These are phyloP conservation scores for Mortierella antarctica DNA, from an alignment of 192 early-diverging fungal species.

Conservation along the genomic window DNA sequence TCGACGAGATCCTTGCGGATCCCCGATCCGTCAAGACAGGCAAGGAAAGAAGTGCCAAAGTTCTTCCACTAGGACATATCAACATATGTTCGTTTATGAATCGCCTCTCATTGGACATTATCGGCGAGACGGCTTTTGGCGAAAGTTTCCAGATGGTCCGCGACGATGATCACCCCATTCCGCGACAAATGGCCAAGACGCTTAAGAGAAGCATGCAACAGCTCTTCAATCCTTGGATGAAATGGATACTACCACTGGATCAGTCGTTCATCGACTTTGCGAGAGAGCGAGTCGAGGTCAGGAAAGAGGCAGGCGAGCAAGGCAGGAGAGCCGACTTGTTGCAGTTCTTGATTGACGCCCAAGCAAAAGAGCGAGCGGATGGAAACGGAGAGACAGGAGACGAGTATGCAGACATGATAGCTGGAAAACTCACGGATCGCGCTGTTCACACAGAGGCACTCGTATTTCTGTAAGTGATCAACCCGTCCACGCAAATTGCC, in stretches of 20 bases:
- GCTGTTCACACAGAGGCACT: constrained; percentile 30
- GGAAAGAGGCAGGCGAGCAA: constrained; percentile 12
- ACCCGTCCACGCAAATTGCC: background rate
- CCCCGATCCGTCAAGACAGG: constrained; percentile 44
- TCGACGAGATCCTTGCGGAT: constrained; percentile 38
- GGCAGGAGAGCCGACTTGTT: constrained; percentile 27
- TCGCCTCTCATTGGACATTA: constrained; percentile 57
- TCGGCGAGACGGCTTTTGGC: constrained; percentile 66
- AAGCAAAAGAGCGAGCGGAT: constrained; percentile 25
- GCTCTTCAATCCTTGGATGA: constrained; percentile 37
- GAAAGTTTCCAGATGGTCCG: constrained; percentile 60
- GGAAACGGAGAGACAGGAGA: constrained; percentile 34
- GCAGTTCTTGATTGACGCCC: constrained; percentile 38
- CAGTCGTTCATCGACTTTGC: constrained; percentile 28
- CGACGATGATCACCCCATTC: constrained; percentile 60
- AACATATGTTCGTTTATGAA: constrained; percentile 32
- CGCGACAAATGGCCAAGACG: constrained; percentile 27
- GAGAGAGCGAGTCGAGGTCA: constrained; percentile 5
- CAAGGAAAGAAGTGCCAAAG: constrained; percentile 20
- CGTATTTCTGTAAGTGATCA: constrained; percentile 46
- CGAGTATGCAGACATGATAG: constrained; percentile 38
- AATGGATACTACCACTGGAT: constrained; percentile 28
- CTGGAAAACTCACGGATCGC: constrained; percentile 28
- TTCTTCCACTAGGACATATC: constrained; percentile 28
- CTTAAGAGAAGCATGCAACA: constrained; percentile 34